phyloP scores from a whole-genome alignment of 2,329 filamentous ascomycete genomes.

The Colletotrichum camelliae region DNA sequence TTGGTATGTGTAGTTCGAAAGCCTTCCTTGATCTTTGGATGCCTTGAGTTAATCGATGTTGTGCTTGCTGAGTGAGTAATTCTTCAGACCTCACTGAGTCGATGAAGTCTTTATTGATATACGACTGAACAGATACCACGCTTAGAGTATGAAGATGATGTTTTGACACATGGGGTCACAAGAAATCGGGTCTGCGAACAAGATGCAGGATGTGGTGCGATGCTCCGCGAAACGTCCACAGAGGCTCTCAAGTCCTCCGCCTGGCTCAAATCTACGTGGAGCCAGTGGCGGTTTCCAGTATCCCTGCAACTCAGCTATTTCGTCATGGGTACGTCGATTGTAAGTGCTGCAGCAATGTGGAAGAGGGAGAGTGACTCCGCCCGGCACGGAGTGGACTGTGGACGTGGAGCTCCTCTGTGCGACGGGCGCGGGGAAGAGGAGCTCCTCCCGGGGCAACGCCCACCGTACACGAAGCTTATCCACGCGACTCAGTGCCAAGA shows the following conservation, averaged over 20 bases:
- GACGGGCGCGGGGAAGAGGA: not conserved
- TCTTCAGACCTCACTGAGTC: not conserved
- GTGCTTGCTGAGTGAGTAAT: not conserved
- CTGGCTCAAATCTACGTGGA: not conserved
- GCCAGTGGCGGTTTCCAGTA: not conserved
- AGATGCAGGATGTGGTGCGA: not conserved
- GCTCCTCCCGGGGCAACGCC: not conserved
- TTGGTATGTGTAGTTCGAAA: not conserved
- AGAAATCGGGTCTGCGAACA: not conserved
- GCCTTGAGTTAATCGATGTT: not conserved
- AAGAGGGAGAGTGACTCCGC: not conserved
- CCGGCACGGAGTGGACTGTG: not conserved
- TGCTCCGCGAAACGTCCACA: constrained; percentile 12
- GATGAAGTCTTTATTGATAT: not conserved
- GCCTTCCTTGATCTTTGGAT: not conserved
- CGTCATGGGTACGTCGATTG: not conserved
- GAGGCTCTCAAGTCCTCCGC: not conserved
- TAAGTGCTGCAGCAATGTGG: not conserved
- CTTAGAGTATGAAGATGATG: not conserved
- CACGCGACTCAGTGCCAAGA: not conserved
- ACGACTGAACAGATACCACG: not conserved
- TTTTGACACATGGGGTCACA: not conserved
- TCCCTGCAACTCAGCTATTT: not conserved
- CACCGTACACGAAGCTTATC: not conserved
- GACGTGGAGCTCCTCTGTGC: constrained; percentile 7